Conservation (phyloP, 2,329 filamentous ascomycete genomes). For the Cladophialophora exuberans region DNA sequence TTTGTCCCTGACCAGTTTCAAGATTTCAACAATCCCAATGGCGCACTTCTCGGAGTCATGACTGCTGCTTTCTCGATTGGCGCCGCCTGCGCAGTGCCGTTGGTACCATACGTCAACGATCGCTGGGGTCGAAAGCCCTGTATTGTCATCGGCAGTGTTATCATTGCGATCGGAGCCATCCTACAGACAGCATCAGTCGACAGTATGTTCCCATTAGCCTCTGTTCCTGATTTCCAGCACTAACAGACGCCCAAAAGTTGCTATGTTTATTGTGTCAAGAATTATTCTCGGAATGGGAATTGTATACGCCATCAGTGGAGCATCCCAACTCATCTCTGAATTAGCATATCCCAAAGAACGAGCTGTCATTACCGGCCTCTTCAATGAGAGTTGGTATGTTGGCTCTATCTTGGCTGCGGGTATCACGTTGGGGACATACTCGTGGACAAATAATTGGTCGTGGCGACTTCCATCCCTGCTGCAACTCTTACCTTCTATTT, state of each 20-base stretch:
- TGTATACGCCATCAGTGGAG: slow-evolving; percentile 19
- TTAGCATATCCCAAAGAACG: slow-evolving; percentile 54
- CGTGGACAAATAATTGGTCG: slow-evolving; percentile 50
- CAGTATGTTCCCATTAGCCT: slow-evolving; percentile 7
- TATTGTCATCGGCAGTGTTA: slow-evolving; percentile 51
- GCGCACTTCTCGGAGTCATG: slow-evolving; percentile 21
- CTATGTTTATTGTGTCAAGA: slow-evolving; percentile 22
- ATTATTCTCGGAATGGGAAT: slow-evolving; percentile 27
- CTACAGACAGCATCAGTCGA: slow-evolving; percentile 38
- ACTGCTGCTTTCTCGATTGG: slow-evolving; percentile 44
- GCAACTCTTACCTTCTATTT: slow-evolving; percentile 64
- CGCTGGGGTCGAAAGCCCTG: slow-evolving; percentile 50
- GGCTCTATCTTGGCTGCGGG: slow-evolving; percentile 54
- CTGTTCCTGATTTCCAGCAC: background rate
- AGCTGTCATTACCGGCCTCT: slow-evolving; percentile 53
- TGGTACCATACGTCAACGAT: slow-evolving; percentile 54
- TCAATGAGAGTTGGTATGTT: slow-evolving; percentile 59
- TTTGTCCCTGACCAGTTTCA: slow-evolving; percentile 53
- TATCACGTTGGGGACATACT: slow-evolving; percentile 51
- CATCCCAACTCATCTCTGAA: slow-evolving; percentile 47
- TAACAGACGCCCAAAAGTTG: slow-evolving; percentile 13
- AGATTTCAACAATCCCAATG: slow-evolving; percentile 44
- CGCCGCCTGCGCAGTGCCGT: slow-evolving; percentile 50
- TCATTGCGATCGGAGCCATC: slow-evolving; percentile 52
- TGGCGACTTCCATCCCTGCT: slow-evolving; percentile 70